A percentile compares a stretch with the other conserved stretches of the same genome.
Evolutionary conservation across 306 rosid species (phyloP).

Genomic region (Betula pendula): DNA sequence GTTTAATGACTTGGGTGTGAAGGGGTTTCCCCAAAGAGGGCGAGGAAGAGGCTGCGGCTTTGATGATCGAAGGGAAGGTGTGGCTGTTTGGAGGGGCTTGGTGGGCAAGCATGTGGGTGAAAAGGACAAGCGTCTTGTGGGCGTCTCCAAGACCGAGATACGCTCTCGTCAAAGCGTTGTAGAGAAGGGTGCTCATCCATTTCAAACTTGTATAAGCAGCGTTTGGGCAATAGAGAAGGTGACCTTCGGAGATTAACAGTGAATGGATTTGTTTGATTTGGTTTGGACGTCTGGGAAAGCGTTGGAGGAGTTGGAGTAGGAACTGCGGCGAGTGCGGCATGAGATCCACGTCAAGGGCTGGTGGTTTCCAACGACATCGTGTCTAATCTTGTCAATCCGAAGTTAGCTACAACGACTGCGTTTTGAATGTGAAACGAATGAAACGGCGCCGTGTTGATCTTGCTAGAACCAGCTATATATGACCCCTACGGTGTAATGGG

Average conservation of each 20-base stretch:
- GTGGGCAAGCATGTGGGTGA: conserved; percentile 68
- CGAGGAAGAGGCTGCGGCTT: conserved; percentile 34
- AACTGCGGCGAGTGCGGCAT: too few species aligned
- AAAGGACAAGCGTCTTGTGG: conserved; percentile 47
- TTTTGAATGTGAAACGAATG: background rate
- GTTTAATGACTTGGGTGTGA: conserved; percentile 59
- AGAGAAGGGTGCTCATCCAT: conserved; percentile 68
- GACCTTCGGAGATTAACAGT: conserved; percentile 43
- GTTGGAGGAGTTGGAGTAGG: conserved; percentile 66
- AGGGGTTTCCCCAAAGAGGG: conserved; percentile 35
- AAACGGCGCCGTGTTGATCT: background rate
- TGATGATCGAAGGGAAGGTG: conserved; percentile 71
- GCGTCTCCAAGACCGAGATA: conserved; percentile 40
- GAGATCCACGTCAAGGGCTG: background rate
- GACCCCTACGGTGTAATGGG: background rate
- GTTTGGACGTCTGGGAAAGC: conserved; percentile 34
- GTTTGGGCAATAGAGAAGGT: conserved; percentile 38
- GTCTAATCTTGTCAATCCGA: too few species aligned
- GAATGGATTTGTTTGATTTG: conserved; percentile 67
- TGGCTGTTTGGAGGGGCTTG: conserved; percentile 54
- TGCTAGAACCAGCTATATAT: background rate
- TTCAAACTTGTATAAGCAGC: conserved; percentile 17
- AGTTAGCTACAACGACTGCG: too few species aligned
- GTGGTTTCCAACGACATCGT: too few species aligned
- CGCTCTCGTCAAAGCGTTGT: conserved; percentile 64